Base-by-base conservation (phyloP, 2,329 filamentous ascomycete species). In the Ophiostoma sp. region DNA sequence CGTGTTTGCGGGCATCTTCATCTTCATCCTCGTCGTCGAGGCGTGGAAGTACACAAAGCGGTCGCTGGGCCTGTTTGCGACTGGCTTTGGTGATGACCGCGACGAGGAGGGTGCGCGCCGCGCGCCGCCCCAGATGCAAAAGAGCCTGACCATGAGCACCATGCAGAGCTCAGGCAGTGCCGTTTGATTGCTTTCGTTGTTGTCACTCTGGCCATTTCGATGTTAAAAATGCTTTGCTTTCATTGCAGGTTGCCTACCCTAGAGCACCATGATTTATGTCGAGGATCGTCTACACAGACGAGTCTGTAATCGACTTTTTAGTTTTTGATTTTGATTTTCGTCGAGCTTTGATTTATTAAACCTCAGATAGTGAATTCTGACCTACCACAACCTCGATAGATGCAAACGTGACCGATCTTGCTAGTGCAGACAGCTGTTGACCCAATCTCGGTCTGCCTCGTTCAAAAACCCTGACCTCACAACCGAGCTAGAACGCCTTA, bases 11-110 rank as follows among this genome's bases (percentile, higher is more conserved):
- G 86, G 85, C 69, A 83, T 87, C 0, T 71, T 88, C 12, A 75
- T 91, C 4, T 93, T 89, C 74, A 83, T 93, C 64, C 76, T 82
- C 0, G 87, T 88, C 40, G 83, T 92, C 55, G 90, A 93, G 80
- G 76, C 79, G 9, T 93, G 89, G 89, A 92, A 93, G 79, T 83
- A 83, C 73, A 76, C 78, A 70, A 93, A 93, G 84, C 81, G 89
- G 65, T 73, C 75, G 62, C 81, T 82, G 73, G 77, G 78, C 68
- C 78, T 85, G 40, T 79, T 87, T 67, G 81, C 5, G 47, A 14
- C 6, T 42, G 41, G 18, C 5, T 27, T 12, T 27, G 14, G 9
- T 38, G 64, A 42, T 16, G 47, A 58, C 11, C 11, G 60, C 4
- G 58, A 60, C 27, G 55, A 38, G 55, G 55, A 60, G 11, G 55